These are phyloP conservation scores for Dactylellina parvicollis DNA, from an alignment of 2,329 filamentous ascomycete genomes.

Conservation along the genomic window DNA sequence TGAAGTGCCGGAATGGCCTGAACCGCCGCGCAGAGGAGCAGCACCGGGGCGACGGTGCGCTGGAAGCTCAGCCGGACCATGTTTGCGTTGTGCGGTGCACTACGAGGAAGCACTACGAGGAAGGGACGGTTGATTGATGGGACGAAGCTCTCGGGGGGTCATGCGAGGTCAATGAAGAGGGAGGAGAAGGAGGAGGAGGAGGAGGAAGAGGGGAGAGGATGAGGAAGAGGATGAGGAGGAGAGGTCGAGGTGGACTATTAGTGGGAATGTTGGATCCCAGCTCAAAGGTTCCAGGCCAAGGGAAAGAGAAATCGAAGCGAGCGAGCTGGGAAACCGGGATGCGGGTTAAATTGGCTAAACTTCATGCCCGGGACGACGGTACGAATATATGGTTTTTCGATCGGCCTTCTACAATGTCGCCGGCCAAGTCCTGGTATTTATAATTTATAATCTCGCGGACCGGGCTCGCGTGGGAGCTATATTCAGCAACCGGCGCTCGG, in stretches of 20 bases:
- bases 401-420: not conserved
- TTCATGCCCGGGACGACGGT: slow-evolving; percentile 29
- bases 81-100: slow-evolving; percentile 24
- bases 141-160: slow-evolving; percentile 1
- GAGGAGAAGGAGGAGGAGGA: slow-evolving; percentile 17
- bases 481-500: not conserved
- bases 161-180: slow-evolving; percentile 20
- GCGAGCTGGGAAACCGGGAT: slow-evolving; percentile 5
- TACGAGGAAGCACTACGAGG: slow-evolving; percentile 6
- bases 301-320: not conserved
- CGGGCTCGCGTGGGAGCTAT: slow-evolving; percentile 14
- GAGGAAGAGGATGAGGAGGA: slow-evolving; percentile 7
- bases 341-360: slow-evolving; percentile 38
- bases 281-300: slow-evolving; percentile 14
- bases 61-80: slow-evolving; percentile 50
- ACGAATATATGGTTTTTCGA: not conserved
- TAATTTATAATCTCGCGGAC: not conserved
- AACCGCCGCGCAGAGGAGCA: slow-evolving; percentile 46
- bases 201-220: slow-evolving; percentile 12
- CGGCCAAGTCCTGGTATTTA: no score
- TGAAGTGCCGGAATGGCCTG: slow-evolving; percentile 43
- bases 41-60: slow-evolving; percentile 45
- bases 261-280: slow-evolving; percentile 9
- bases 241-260: slow-evolving; percentile 12
- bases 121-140: slow-evolving; percentile 2